phyloP scores from a whole-genome alignment of 148 eudicot genomes.

The Diospyros kaki region DNA sequence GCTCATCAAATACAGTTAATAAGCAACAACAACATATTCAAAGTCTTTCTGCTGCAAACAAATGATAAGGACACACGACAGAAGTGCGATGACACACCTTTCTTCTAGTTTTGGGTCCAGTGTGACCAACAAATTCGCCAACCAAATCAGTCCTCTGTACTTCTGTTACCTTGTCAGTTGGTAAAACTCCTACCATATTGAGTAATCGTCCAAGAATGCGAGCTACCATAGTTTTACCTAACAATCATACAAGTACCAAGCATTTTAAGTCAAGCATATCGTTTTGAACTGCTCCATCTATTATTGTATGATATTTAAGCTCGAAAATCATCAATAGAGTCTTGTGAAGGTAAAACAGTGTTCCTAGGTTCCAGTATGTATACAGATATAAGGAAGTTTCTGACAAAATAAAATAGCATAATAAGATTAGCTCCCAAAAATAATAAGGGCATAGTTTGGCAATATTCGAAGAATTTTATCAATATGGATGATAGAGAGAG shows the following conservation, averaged over 20 bases:
- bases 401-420: not conserved
- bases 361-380: not conserved
- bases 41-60: not conserved
- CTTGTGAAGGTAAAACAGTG: not conserved
- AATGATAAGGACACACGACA: not conserved
- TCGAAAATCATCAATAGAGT: not conserved
- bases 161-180: conserved; percentile 91
- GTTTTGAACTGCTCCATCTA: too few relatives aligned
- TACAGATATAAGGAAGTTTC: not conserved
- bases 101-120: conserved; percentile 96
- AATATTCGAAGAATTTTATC: not conserved
- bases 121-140: conserved; percentile 98
- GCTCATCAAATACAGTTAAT: not conserved
- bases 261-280: too few relatives aligned
- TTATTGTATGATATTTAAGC: too few relatives aligned
- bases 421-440: not conserved
- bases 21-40: not conserved
- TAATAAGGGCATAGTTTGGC: too few relatives aligned
- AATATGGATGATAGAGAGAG: not conserved
- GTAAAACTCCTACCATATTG: conserved; percentile 88
- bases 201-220: conserved; percentile 95
- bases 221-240: conserved; percentile 99
- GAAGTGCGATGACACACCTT: conserved; percentile 43
- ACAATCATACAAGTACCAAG: not conserved
- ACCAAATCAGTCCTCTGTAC: conserved; percentile 98